Conservation (phyloP, 306 rosid genomes). For the Casuarina cunninghamiana region DNA sequence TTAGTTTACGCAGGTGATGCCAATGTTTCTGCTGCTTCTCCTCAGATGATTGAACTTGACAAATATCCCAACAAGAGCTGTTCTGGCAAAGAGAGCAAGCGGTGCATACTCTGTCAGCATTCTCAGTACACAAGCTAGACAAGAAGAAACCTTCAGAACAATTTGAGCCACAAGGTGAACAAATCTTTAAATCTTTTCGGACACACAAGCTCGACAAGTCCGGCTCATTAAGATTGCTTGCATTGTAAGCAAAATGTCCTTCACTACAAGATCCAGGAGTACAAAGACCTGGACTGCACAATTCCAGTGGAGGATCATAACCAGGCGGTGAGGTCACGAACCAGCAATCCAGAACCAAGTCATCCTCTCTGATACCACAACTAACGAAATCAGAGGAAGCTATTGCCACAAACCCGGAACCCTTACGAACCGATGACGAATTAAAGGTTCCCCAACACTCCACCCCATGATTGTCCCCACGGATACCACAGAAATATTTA, state of each 20-base stretch:
- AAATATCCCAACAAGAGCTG: slow-evolving; percentile 67
- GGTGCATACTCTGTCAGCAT: slow-evolving; percentile 75
- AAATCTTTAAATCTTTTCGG: slow-evolving; percentile 67
- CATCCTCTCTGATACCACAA: slow-evolving; percentile 86
- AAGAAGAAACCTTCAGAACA: slow-evolving; percentile 83
- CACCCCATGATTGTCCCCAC: slow-evolving; percentile 69
- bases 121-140: slow-evolving; percentile 73
- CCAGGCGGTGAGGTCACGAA: slow-evolving; percentile 42
- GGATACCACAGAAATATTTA: slow-evolving; percentile 70
- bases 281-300: slow-evolving; percentile 88
- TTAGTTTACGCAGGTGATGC: slow-evolving; percentile 47
- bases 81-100: slow-evolving; percentile 97
- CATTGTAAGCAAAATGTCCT: slow-evolving; percentile 73
- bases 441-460: slow-evolving; percentile 85
- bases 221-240: slow-evolving; percentile 62
- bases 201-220: slow-evolving; percentile 76
- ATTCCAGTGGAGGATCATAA: slow-evolving; percentile 85
- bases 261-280: slow-evolving; percentile 43
- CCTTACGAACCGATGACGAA: slow-evolving; percentile 61
- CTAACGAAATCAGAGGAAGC: slow-evolving; percentile 78
- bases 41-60: slow-evolving; percentile 50
- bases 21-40: slow-evolving; percentile 43
- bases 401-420: slow-evolving; percentile 70
- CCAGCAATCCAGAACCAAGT: slow-evolving; percentile 89
- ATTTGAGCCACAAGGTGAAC: slow-evolving; percentile 79